A percentile compares a stretch with the other conserved stretches of the same genome.
Conservation (phyloP, 352 stramenopile species). For the Paralagenidium karlingii region DNA sequence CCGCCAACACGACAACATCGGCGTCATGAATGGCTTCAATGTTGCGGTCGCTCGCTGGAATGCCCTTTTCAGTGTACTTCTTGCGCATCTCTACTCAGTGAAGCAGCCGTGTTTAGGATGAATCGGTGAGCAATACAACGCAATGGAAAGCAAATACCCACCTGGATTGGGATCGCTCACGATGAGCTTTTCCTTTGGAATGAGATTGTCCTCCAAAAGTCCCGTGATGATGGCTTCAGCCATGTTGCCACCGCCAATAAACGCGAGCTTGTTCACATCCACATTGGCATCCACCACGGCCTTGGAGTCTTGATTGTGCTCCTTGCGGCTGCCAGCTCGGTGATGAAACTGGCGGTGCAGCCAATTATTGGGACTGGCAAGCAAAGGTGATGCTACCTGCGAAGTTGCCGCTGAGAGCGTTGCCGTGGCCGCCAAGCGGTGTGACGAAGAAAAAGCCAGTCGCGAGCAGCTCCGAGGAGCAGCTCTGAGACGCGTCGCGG, state of each 20-base stretch:
- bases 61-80: constrained; percentile 44
- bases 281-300: constrained; percentile 9
- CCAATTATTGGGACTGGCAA: too few relatives aligned
- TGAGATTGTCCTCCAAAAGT: constrained; percentile 51
- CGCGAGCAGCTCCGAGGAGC: too few relatives aligned
- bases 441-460: too few relatives aligned
- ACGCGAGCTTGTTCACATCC: constrained; percentile 35
- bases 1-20: constrained; percentile 88
- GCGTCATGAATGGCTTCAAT: constrained; percentile 46
- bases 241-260: constrained; percentile 86
- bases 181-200: constrained; percentile 52
- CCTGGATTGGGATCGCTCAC: constrained; percentile 66
- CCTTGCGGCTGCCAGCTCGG: too few relatives aligned
- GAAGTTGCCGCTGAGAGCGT: too few relatives aligned
- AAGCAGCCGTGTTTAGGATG: constrained; percentile 1
- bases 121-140: constrained; percentile 8
- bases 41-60: constrained; percentile 53
- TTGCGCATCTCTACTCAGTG: constrained; percentile 23
- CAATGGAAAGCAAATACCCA: constrained; percentile 6
- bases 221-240: constrained; percentile 79
- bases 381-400: too few relatives aligned
- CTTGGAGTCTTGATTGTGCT: constrained; percentile 5
- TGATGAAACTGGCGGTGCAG: too few relatives aligned
- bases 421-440: too few relatives aligned
- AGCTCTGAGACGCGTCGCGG: too few relatives aligned